phyloP scores from a whole-genome alignment of 257 asterid species.

The Ilex aquifolium region DNA sequence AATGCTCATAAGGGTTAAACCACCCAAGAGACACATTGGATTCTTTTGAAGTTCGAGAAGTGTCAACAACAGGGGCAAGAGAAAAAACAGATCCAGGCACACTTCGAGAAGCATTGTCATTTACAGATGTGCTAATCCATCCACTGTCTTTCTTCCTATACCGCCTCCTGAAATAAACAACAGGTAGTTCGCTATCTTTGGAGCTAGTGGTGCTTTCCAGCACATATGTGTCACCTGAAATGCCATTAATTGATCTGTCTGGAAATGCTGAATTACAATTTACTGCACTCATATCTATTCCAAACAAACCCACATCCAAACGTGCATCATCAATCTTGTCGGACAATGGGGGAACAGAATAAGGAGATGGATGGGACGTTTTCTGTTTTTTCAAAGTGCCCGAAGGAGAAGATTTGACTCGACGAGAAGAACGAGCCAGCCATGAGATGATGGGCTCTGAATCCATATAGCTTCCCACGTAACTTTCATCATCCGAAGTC shows the following conservation, averaged over 20 bases:
- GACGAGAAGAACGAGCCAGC: constrained; percentile 80
- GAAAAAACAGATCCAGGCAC: constrained; percentile 14
- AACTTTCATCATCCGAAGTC: constrained; percentile 40
- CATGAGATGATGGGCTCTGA: constrained; percentile 89
- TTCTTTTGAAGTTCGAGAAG: constrained; percentile 17
- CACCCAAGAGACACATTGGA: constrained; percentile 8
- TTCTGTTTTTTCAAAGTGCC: constrained; percentile 50
- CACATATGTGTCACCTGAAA: constrained; percentile 27
- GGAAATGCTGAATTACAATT: constrained; percentile 31
- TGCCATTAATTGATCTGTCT: constrained; percentile 25
- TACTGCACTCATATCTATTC: constrained; percentile 19
- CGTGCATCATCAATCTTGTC: constrained; percentile 34
- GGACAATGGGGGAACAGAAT: constrained; percentile 31
- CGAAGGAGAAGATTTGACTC: constrained; percentile 51
- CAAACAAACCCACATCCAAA: constrained; percentile 25
- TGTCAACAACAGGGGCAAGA: constrained; percentile 15
- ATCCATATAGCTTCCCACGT: constrained; percentile 46
- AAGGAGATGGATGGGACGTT: constrained; percentile 26
- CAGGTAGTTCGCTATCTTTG: constrained; percentile 16
- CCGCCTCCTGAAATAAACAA: constrained; percentile 76
- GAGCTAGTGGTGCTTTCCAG: constrained; percentile 32
- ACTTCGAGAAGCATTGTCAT: constrained; percentile 31
- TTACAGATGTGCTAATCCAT: constrained; percentile 23
- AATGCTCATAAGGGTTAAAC: constrained; percentile 19
- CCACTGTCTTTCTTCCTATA: constrained; percentile 29